These are phyloP conservation scores for Paradendryphiella salina DNA, from an alignment of 2,329 filamentous ascomycete species.

Conservation along the genomic window DNA sequence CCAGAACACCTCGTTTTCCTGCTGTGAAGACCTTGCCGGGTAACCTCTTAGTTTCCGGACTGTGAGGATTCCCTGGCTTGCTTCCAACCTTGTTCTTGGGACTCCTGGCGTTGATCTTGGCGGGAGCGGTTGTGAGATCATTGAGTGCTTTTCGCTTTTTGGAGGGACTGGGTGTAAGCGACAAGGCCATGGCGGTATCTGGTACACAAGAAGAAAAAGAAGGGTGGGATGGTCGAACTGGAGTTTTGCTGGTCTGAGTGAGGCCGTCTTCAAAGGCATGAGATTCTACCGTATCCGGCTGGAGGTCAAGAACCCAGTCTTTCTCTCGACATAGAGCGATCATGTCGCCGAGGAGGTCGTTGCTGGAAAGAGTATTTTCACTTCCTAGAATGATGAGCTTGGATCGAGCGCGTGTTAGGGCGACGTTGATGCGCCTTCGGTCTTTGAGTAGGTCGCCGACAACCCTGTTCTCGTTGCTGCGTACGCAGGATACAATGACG, in stretches of 20 bases:
- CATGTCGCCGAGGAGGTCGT: slow-evolving; percentile 77
- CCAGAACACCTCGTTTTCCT: slow-evolving; percentile 60
- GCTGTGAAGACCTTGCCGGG: slow-evolving; percentile 65
- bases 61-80: slow-evolving; percentile 20
- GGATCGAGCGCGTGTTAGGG: slow-evolving; percentile 87
- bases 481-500: slow-evolving; percentile 81
- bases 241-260: slow-evolving; percentile 44
- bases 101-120: slow-evolving; percentile 16
- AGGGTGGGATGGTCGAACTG: slow-evolving; percentile 3
- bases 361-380: slow-evolving; percentile 67
- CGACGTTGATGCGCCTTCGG: slow-evolving; percentile 92
- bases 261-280: slow-evolving; percentile 67
- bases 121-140: slow-evolving; percentile 25
- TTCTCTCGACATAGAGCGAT: slow-evolving; percentile 74
- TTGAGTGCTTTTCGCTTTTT: slow-evolving; percentile 39
- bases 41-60: slow-evolving; percentile 48
- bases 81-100: slow-evolving; percentile 27
- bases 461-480: slow-evolving; percentile 76
- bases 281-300: slow-evolving; percentile 62
- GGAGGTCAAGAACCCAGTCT: slow-evolving; percentile 79
- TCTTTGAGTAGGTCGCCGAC: slow-evolving; percentile 93
- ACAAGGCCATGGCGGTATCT: slow-evolving; percentile 1
- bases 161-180: slow-evolving; percentile 33
- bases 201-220: background rate
- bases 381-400: slow-evolving; percentile 90